A percentile compares a stretch with the other conserved stretches of the same genome.
phyloP scores from a whole-genome alignment of 768 basidiomycete species.

The Xanthoconium stramineum region DNA sequence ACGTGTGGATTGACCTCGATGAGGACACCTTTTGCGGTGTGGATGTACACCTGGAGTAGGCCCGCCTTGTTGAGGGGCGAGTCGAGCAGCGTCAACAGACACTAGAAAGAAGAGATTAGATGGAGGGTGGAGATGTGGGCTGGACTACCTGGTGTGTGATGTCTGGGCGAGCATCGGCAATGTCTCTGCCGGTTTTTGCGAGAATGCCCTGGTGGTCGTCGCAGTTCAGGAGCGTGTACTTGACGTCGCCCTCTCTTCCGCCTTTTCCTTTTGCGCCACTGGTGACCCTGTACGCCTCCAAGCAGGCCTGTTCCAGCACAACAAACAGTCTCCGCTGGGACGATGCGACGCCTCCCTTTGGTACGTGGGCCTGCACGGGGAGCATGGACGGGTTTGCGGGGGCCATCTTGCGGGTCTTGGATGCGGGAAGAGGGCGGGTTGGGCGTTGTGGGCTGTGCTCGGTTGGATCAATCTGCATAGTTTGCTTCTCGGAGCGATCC shows the following conservation, averaged over 20 bases:
- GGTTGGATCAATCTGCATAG: constrained; percentile 30
- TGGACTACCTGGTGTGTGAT: constrained; percentile 91
- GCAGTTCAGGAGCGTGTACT: constrained; percentile 96
- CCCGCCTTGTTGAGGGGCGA: constrained; percentile 98
- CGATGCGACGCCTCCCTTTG: constrained; percentile 50
- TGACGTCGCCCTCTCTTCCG: constrained; percentile 70
- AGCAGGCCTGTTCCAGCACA: constrained; percentile 88
- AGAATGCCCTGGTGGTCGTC: constrained; percentile 99
- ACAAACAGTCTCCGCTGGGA: constrained; percentile 77
- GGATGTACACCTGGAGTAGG: constrained; percentile 94
- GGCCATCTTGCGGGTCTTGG: constrained; percentile 56
- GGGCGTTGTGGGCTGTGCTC: constrained; percentile 42
- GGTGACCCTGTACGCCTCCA: constrained; percentile 90
- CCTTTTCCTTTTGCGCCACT: constrained; percentile 51
- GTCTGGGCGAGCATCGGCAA: constrained; percentile 98
- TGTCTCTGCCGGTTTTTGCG: constrained; percentile 96
- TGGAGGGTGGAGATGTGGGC: not conserved
- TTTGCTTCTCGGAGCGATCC: constrained; percentile 34
- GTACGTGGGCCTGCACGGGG: constrained; percentile 77
- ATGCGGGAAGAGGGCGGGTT: constrained; percentile 58
- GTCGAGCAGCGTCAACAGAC: constrained; percentile 92
- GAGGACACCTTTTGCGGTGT: constrained; percentile 92
- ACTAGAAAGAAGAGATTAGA: constrained; percentile 47
- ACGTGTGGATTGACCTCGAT: constrained; percentile 99
- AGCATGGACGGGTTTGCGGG: constrained; percentile 75